These are phyloP conservation scores for Ophioceras dolichostomum DNA, from an alignment of 2,329 filamentous ascomycete species.

Conservation along the genomic window DNA sequence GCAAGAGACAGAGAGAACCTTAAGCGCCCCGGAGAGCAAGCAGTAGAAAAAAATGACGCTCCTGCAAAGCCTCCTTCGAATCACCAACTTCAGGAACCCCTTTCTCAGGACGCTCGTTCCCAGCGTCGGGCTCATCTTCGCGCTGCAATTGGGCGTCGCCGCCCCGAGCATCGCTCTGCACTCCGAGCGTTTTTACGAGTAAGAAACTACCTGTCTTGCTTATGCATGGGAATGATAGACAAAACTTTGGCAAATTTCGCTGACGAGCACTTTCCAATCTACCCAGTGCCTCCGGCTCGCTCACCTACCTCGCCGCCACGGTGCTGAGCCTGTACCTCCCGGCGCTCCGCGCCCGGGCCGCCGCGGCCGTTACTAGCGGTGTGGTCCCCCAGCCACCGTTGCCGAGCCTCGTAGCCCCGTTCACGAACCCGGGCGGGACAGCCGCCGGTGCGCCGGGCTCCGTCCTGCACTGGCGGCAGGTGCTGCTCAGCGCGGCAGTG, in stretches of 20 bases:
- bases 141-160: conserved; percentile 49
- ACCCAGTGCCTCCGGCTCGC: conserved; percentile 39
- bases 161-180: conserved; percentile 47
- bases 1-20: no score
- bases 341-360: conserved; percentile 38
- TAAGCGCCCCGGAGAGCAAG: no score
- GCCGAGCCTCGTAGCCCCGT: conserved; percentile 31
- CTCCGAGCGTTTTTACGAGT: conserved; percentile 56
- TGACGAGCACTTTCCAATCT: no score
- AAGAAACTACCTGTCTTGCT: no score
- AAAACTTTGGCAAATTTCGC: no score
- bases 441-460: conserved; percentile 17
- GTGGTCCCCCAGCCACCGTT: conserved; percentile 14
- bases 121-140: conserved; percentile 47
- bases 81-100: conserved; percentile 48
- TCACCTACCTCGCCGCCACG: conserved; percentile 54
- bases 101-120: conserved; percentile 52
- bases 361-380: conserved; percentile 26
- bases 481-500: conserved; percentile 24
- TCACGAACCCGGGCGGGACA: conserved; percentile 20
- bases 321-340: conserved; percentile 50
- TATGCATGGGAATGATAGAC: no score
- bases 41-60: no score
- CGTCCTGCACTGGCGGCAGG: conserved; percentile 47
- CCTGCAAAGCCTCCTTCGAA: conserved; percentile 35